These are phyloP conservation scores for Crithidia thermophila DNA, from an alignment of 208 protist species.

Conservation along the genomic window DNA sequence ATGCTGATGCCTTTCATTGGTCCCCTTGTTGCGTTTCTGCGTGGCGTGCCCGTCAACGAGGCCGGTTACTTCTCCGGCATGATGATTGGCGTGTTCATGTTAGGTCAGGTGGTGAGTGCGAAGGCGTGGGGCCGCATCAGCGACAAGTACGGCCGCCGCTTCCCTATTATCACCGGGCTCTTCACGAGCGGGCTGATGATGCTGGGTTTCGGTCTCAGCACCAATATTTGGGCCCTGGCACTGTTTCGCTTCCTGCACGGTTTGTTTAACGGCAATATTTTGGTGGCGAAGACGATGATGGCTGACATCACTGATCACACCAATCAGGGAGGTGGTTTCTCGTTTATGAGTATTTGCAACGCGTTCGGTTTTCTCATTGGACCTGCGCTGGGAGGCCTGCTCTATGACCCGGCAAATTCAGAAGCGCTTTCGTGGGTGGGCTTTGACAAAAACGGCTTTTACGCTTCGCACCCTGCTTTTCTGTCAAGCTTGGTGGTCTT, in stretches of 20 bases:
- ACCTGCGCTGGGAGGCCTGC: slow-evolving; percentile 55
- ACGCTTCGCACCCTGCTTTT: slow-evolving; percentile 48
- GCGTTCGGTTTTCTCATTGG: slow-evolving; percentile 68
- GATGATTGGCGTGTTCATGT: slow-evolving; percentile 56
- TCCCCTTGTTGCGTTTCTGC: slow-evolving; percentile 49
- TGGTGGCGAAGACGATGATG: slow-evolving; percentile 83
- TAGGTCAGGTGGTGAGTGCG: slow-evolving; percentile 60
- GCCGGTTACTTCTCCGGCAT: slow-evolving; percentile 63
- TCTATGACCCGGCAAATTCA: slow-evolving; percentile 62
- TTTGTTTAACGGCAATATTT: slow-evolving; percentile 73
- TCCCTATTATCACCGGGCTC: slow-evolving; percentile 57
- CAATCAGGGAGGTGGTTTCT: slow-evolving; percentile 89
- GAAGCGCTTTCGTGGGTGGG: slow-evolving; percentile 30
- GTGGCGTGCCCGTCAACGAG: slow-evolving; percentile 37
- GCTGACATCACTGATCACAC: slow-evolving; percentile 77
- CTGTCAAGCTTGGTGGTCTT: slow-evolving; percentile 51
- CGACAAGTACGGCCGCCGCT: slow-evolving; percentile 61
- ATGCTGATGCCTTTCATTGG: slow-evolving; percentile 74
- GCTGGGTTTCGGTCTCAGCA: slow-evolving; percentile 69
- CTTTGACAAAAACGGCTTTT: slow-evolving; percentile 47
- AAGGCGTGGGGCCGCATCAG: slow-evolving; percentile 66
- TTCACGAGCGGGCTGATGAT: slow-evolving; percentile 70
- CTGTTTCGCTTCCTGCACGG: slow-evolving; percentile 68
- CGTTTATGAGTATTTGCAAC: slow-evolving; percentile 94
- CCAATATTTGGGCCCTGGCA: slow-evolving; percentile 45